Evolutionary conservation across 352 stramenopile species (phyloP), one percentile per base, ranked within the genome.

Genomic region (Achlya hypogyna): DNA sequence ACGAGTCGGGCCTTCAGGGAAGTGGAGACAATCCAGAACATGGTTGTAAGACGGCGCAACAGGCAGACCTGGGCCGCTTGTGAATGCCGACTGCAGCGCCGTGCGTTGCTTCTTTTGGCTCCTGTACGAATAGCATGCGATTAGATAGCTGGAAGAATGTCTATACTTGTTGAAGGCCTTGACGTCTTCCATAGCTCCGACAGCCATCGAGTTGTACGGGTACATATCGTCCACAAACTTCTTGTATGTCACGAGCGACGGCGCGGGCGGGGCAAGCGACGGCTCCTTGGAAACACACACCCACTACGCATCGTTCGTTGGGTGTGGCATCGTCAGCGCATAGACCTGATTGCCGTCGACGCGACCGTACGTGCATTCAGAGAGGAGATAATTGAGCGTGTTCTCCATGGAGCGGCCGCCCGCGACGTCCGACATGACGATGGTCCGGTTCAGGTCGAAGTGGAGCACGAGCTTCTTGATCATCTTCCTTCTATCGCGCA

Each of bases 391-490:
- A 69, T 92, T 82, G 64, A 94, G 81, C 20, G 85, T 94, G 71
- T 95, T 86, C 72, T 94, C 81, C 79, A 95, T 91, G n/a, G 78
- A 89, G 49, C 87, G 84, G 25, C 84, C 83, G 53, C 84, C 87
- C 22, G 86, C 85, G n/a, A 84, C 80, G 67, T 96, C 87, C 59
- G 87, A 93, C 86, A 95, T 95, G 70, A 96, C 78, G 35, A 95
- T 72, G 40, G 87, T 95, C 52, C 86, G 86, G 77, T 96, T 96
- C 56, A 95, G 71, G 65, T 96, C 87, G 60, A 95, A 93, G 70
- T 95, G 83, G 58, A 96, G 78, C 70, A 93, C 82, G 10, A 93
- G 51, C 32, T 67, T 67, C 60, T 67, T 67, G 42, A 67, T 67
- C 60, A 67, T 67, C 18, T 27, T 34, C 12, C 12, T 20, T 10